These are phyloP conservation scores for Phycomyces nitens DNA, from an alignment of 192 early-diverging fungal species.

Conservation along the genomic window DNA sequence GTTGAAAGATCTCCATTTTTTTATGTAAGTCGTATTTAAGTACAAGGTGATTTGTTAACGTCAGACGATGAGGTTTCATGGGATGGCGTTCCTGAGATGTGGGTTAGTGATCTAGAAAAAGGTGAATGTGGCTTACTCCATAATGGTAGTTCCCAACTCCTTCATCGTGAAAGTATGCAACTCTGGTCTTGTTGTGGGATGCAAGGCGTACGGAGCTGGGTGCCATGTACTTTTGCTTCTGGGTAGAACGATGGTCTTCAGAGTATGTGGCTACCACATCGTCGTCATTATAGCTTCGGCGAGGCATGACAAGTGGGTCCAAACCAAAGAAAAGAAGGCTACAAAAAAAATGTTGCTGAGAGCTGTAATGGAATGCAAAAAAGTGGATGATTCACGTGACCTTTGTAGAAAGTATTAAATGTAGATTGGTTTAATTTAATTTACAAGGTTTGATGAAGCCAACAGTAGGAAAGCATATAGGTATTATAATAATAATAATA, in stretches of 20 bases:
- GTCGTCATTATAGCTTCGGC: constrained; percentile 21
- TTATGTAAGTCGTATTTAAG: constrained; percentile 90
- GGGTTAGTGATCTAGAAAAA: not conserved
- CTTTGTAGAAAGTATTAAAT: no score
- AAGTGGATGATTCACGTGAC: no score
- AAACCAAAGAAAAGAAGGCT: not conserved
- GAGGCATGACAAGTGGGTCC: constrained; percentile 12
- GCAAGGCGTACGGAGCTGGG: constrained; percentile 24
- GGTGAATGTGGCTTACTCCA: constrained; percentile 42
- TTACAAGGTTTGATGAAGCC: no score
- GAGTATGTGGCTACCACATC: constrained; percentile 25
- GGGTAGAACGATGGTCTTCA: constrained; percentile 19
- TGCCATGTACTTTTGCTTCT: constrained; percentile 20
- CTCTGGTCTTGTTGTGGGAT: constrained; percentile 58
- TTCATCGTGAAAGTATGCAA: constrained; percentile 75
- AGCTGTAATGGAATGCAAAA: no score
- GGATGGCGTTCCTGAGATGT: constrained; percentile 61
- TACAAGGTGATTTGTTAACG: constrained; percentile 92
- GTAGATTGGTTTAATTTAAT: no score
- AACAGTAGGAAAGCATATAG: no score
- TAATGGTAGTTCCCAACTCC: constrained; percentile 81
- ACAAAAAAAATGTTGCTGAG: not conserved
- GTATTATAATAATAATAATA: no score
- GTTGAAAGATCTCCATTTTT: constrained; percentile 84
- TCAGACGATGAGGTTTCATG: constrained; percentile 91